These are phyloP conservation scores for Prunus padus DNA, from an alignment of 306 rosid species.

Conservation along the genomic window DNA sequence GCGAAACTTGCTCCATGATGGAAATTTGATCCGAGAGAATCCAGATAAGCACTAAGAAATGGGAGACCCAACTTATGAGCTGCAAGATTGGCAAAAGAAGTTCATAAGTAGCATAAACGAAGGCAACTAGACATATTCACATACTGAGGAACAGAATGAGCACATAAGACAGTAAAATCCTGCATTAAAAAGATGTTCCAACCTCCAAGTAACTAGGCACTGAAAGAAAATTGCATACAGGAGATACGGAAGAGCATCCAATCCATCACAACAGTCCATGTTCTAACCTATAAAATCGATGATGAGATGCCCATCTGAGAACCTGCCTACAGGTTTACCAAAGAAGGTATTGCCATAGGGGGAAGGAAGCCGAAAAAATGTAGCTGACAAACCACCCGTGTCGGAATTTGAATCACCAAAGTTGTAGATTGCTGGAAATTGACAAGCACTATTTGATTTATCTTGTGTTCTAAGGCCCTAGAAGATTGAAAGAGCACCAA, in stretches of 20 bases:
- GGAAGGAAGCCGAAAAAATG: conserved; percentile 15
- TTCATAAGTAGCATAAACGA: neutral
- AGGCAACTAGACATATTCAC: neutral
- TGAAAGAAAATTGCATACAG: no score
- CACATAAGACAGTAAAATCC: no score
- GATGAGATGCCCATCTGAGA: conserved; percentile 23
- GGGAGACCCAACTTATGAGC: conserved; percentile 25
- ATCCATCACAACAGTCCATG: neutral
- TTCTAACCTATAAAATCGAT: conserved; percentile 26
- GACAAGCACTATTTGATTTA: conserved; percentile 8
- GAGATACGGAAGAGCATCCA: no score
- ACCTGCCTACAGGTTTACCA: conserved; percentile 21
- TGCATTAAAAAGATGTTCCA: no score
- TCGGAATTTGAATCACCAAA: conserved; percentile 37
- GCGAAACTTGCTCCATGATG: conserved; percentile 24
- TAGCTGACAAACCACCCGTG: conserved; percentile 23
- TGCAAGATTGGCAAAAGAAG: conserved; percentile 11
- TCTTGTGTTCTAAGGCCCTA: neutral
- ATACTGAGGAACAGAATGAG: neutral
- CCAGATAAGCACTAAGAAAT: conserved; percentile 28
- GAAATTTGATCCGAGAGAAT: conserved; percentile 24
- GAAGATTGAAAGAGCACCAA: conserved; percentile 12
- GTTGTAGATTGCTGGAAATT: conserved; percentile 28
- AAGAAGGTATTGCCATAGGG: conserved; percentile 24
- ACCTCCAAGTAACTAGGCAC: no score